Evolutionary conservation across 164 flowering plant species (phyloP).

Genomic region (Akebia trifoliata): DNA sequence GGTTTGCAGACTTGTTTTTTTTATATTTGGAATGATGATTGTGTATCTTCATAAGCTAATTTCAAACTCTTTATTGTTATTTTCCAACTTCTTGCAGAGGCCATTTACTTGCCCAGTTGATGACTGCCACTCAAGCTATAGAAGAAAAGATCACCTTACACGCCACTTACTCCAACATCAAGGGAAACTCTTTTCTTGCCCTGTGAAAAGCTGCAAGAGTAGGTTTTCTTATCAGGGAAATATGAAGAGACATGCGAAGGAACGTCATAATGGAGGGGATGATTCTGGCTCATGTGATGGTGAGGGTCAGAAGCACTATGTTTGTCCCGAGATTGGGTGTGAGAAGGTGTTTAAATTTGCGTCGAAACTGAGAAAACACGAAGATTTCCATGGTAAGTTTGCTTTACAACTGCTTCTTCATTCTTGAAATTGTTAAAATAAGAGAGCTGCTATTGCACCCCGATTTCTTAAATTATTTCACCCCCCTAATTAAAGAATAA

Average conservation of each 20-base stretch:
- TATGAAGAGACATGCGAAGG: constrained; percentile 60
- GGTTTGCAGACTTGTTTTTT: constrained; percentile 38
- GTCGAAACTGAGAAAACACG: constrained; percentile 63
- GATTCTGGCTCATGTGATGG: constrained; percentile 11
- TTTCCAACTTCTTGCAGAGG: constrained; percentile 44
- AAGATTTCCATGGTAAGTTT: constrained; percentile 74
- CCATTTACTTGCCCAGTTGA: constrained; percentile 65
- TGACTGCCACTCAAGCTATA: constrained; percentile 65
- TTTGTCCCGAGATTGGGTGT: constrained; percentile 68
- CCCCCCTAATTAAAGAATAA: no score
- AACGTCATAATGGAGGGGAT: constrained; percentile 44
- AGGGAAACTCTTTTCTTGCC: constrained; percentile 68
- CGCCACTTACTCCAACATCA: constrained; percentile 69
- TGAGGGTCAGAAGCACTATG: constrained; percentile 29
- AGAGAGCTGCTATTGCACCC: no score
- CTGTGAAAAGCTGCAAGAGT: constrained; percentile 46
- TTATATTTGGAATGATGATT: background rate
- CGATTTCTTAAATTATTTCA: no score
- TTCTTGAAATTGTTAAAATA: background rate
- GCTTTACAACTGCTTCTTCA: background rate
- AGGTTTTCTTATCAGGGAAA: constrained; percentile 53
- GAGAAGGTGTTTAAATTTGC: constrained; percentile 67
- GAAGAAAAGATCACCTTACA: constrained; percentile 82
- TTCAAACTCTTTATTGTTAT: background rate
- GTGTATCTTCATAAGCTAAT: background rate